These are phyloP conservation scores for Fusarium oxysporum DNA, from an alignment of 2,329 filamentous ascomycete genomes.

Conservation along the genomic window DNA sequence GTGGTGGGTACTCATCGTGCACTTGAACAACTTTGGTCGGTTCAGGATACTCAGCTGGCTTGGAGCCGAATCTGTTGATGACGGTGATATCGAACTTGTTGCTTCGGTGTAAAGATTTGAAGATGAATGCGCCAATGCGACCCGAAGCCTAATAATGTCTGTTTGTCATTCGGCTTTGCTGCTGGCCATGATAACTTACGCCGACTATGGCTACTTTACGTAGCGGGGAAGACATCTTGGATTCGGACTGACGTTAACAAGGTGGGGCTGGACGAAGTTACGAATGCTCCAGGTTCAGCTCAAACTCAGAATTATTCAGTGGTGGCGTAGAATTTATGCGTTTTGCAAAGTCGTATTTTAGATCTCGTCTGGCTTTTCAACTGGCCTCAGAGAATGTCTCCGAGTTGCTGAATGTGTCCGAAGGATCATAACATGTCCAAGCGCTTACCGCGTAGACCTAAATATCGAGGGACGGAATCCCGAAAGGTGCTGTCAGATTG, in stretches of 20 bases:
- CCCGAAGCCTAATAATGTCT: background rate
- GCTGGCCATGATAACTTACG: background rate
- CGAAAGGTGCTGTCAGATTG: no score
- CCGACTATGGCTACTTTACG: background rate
- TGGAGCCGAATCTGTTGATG: background rate
- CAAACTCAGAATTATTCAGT: background rate
- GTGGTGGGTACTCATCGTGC: background rate
- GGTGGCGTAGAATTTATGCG: background rate
- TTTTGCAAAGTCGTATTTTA: background rate
- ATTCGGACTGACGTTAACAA: no score
- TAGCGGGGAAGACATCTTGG: background rate
- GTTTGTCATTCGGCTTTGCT: background rate
- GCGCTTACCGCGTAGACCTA: background rate
- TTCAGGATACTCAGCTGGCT: background rate
- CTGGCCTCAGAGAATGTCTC: background rate
- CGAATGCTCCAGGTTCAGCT: background rate
- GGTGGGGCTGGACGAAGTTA: no score
- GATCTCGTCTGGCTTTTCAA: background rate
- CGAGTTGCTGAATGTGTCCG: background rate
- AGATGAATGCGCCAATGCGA: background rate
- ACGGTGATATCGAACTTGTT: background rate
- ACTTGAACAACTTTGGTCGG: background rate
- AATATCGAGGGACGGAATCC: accelerated
- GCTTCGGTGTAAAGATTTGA: background rate
- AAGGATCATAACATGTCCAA: accelerated